A percentile compares a stretch with the other conserved stretches of the same genome.
These are phyloP conservation scores for Jackrogersella multiformis DNA, from an alignment of 495 filamentous ascomycete genomes.

Conservation along the genomic window DNA sequence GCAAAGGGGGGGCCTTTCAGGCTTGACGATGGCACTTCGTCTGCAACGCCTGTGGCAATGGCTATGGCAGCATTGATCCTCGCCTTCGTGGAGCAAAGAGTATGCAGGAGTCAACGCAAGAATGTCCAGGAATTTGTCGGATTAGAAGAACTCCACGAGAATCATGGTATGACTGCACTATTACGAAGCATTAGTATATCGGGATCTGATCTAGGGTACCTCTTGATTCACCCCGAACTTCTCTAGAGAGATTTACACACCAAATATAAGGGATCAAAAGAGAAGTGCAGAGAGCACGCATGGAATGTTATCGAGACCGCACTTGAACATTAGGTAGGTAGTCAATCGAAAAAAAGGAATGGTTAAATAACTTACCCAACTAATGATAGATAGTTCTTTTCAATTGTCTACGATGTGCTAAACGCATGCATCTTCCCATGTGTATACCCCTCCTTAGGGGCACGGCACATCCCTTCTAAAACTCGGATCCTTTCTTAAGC, in stretches of 20 bases:
- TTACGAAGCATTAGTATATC: not conserved
- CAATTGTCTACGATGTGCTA: too few species aligned
- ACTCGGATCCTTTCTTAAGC: too few species aligned
- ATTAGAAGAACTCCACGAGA: not conserved
- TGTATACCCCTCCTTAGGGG: too few species aligned
- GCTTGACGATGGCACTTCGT: constrained; percentile 6
- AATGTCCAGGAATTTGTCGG: not conserved
- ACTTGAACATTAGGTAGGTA: not conserved
- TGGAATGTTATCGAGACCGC: not conserved
- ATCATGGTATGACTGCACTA: not conserved
- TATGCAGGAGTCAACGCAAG: not conserved
- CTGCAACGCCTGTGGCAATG: not conserved
- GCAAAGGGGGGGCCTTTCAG: constrained; percentile 1
- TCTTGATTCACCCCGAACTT: not conserved
- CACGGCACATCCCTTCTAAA: too few species aligned
- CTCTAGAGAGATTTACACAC: constrained; percentile 1
- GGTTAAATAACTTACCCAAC: too few species aligned
- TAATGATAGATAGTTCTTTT: too few species aligned
- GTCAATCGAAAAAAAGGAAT: not conserved
- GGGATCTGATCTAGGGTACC: not conserved
- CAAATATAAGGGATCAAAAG: not conserved
- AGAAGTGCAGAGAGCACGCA: not conserved
- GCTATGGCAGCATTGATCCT: constrained; percentile 3
- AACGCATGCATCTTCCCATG: too few species aligned
- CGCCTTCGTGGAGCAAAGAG: constrained; percentile 2